phyloP scores from a whole-genome alignment of 257 asterid genomes.

The Solanum neorickii region DNA sequence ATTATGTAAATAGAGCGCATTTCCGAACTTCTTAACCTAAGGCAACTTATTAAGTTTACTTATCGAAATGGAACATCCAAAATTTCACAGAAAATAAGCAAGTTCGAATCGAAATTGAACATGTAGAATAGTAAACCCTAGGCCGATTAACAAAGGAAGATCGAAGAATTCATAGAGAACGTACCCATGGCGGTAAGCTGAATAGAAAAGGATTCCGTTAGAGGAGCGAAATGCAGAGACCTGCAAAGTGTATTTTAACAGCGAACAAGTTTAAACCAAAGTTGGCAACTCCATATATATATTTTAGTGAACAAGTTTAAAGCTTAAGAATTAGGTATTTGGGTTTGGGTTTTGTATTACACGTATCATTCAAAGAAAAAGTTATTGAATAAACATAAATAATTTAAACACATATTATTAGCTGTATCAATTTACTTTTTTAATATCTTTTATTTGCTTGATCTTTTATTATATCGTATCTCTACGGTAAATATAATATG shows the following conservation, averaged over 20 bases:
- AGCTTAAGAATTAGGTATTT: too few relatives aligned
- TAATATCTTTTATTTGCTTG: too few relatives aligned
- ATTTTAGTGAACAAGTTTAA: too few relatives aligned
- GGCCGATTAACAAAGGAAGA: background rate
- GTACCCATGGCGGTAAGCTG: slow-evolving; percentile 3
- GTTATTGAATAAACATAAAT: too few relatives aligned
- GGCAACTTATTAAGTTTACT: background rate
- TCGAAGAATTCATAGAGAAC: background rate
- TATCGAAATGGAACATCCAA: background rate
- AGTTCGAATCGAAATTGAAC: background rate
- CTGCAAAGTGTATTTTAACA: background rate
- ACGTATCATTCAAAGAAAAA: too few relatives aligned
- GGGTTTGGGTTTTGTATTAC: too few relatives aligned
- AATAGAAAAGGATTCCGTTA: background rate
- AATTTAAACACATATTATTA: too few relatives aligned
- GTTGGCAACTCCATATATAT: background rate
- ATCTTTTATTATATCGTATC: too few relatives aligned
- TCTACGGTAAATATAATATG: too few relatives aligned
- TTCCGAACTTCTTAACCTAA: background rate
- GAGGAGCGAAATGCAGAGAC: background rate
- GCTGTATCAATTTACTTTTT: too few relatives aligned
- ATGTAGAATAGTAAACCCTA: background rate
- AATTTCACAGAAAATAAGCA: background rate
- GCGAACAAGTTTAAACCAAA: background rate
- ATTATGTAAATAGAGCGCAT: background rate